These are phyloP conservation scores for Exophiala lecanii-corni DNA, from an alignment of 2,329 filamentous ascomycete species.

Conservation along the genomic window DNA sequence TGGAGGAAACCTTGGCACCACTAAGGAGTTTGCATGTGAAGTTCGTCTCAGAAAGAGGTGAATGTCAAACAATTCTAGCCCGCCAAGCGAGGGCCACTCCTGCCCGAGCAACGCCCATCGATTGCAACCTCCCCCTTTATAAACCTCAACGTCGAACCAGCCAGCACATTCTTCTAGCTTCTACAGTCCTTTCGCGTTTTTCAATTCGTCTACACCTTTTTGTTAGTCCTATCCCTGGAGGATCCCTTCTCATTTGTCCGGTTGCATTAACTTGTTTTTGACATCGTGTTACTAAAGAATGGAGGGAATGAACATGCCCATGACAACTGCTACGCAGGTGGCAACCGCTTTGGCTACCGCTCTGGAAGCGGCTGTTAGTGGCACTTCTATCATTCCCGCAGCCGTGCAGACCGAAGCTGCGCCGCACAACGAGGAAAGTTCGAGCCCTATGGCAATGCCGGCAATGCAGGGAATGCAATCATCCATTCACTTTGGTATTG, in stretches of 20 bases:
- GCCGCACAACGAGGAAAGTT: constrained; percentile 6
- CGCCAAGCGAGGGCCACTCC: constrained; percentile 5
- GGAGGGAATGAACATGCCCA: constrained; percentile 7
- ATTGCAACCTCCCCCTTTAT: constrained; percentile 6
- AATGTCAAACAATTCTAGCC: constrained; percentile 5
- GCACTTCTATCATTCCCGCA: constrained; percentile 6
- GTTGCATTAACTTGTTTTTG: constrained; percentile 5
- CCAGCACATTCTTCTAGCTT: constrained; percentile 5
- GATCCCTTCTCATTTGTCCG: constrained; percentile 4
- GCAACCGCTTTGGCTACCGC: constrained; percentile 4
- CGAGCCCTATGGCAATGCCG: constrained; percentile 2
- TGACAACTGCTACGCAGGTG: constrained; percentile 3
- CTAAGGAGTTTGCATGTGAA: constrained; percentile 6
- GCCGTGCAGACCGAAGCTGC: constrained; percentile 2
- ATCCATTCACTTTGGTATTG: constrained; percentile 7
- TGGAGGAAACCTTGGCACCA: constrained; percentile 5
- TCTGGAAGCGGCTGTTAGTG: constrained; percentile 3
- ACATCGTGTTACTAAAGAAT: constrained; percentile 3
- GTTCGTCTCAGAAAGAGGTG: constrained; percentile 6
- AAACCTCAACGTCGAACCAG: constrained; percentile 5
- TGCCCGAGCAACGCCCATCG: constrained; percentile 1
- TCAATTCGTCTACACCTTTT: constrained; percentile 2
- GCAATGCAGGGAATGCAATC: constrained; percentile 5
- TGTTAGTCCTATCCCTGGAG: constrained; percentile 5
- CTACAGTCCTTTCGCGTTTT: constrained; percentile 7